Evolutionary conservation across 2,329 filamentous ascomycete genomes (phyloP).

Genomic region (Grosmannia huntii): DNA sequence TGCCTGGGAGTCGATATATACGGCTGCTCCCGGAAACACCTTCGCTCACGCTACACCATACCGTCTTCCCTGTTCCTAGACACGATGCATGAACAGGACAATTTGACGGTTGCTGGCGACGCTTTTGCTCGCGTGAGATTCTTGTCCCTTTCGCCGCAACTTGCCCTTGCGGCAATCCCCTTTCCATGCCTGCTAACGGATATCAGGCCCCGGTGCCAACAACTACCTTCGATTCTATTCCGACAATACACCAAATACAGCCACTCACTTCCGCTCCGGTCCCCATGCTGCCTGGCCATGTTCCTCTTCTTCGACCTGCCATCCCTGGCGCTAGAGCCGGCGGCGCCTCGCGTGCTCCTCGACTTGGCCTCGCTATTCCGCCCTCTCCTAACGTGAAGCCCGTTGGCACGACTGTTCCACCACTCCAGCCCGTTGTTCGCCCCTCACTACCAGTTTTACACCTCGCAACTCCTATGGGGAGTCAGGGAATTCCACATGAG

Average conservation of each 20-base stretch:
- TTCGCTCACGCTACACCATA: neutral
- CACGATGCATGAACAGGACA: neutral
- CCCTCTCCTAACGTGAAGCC: slow-evolving; percentile 74
- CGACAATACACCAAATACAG: neutral
- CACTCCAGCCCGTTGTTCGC: slow-evolving; percentile 22
- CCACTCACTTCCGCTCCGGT: slow-evolving; percentile 23
- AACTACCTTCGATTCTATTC: neutral
- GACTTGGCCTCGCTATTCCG: slow-evolving; percentile 81
- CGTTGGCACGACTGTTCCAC: slow-evolving; percentile 38
- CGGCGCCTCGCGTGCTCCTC: slow-evolving; percentile 53
- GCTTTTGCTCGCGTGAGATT: neutral
- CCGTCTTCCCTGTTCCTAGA: neutral
- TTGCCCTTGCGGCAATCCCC: neutral
- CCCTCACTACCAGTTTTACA: slow-evolving; percentile 68
- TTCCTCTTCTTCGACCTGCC: slow-evolving; percentile 70
- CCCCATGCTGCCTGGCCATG: slow-evolving; percentile 59
- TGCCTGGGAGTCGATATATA: neutral
- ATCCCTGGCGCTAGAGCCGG: slow-evolving; percentile 57
- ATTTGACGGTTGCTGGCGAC: neutral
- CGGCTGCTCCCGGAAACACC: neutral
- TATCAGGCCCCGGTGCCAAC: neutral
- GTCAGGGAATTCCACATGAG: slow-evolving; percentile 58
- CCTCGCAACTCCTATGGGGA: slow-evolving; percentile 80
- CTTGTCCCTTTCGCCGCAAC: no score
- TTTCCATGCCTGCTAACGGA: neutral